These are phyloP conservation scores for Nothophytophthora sp. DNA, from an alignment of 352 stramenopile genomes.

Conservation along the genomic window DNA sequence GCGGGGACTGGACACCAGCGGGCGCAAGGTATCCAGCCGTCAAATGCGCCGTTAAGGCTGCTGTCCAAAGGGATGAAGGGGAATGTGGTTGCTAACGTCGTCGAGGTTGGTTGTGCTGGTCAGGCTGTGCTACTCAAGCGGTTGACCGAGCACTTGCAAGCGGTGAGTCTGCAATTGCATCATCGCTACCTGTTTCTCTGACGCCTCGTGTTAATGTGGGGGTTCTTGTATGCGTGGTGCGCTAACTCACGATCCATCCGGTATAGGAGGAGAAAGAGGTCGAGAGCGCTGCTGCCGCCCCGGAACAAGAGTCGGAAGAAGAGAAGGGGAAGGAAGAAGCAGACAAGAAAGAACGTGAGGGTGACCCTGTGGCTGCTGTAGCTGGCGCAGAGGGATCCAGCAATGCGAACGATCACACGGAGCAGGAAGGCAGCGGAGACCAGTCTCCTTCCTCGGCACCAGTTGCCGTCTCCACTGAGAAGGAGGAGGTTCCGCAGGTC, in stretches of 20 bases:
- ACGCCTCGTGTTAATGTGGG: no score
- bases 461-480: no score
- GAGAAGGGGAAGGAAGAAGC: not conserved
- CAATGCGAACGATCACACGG: no score
- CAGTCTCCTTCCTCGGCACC: no score
- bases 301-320: not conserved
- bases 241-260: no score
- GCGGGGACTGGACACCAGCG: slow-evolving; percentile 34
- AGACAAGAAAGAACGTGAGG: not conserved
- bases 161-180: slow-evolving; percentile 5
- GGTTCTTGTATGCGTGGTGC: no score
- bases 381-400: not conserved
- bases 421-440: no score
- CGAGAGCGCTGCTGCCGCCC: not conserved
- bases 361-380: no score
- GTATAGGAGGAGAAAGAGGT: not conserved
- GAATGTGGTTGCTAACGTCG: not conserved
- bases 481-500: not conserved
- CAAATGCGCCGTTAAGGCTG: not conserved
- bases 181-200: no score
- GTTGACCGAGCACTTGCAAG: slow-evolving; percentile 33
- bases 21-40: slow-evolving; percentile 30
- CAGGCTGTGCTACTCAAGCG: slow-evolving; percentile 39
- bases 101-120: not conserved
- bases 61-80: not conserved